Evolutionary conservation across 257 asterid species (phyloP).

Genomic region (Lycium ferocissimum): DNA sequence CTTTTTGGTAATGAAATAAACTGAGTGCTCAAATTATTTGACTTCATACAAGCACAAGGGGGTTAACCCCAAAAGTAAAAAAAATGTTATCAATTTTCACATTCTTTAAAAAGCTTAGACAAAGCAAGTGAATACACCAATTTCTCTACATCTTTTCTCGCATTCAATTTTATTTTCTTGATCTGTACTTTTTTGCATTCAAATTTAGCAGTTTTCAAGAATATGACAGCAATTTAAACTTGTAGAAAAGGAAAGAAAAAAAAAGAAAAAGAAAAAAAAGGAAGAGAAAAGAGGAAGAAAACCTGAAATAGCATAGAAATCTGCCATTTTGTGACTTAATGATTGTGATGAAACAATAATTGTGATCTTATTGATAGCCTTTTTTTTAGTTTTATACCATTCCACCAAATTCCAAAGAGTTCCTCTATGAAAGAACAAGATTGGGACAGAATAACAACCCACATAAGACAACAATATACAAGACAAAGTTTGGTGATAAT

Average conservation of each 20-base stretch:
- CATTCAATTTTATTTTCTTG: too few relatives aligned
- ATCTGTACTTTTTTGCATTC: too few relatives aligned
- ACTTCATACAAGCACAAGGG: too few relatives aligned
- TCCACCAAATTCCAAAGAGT: not conserved
- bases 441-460: not conserved
- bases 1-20: too few relatives aligned
- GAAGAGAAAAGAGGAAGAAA: not conserved
- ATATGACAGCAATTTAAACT: not conserved
- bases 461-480: not conserved
- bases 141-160: too few relatives aligned
- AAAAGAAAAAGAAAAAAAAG: not conserved
- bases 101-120: too few relatives aligned
- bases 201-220: too few relatives aligned
- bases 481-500: not conserved
- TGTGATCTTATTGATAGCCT: not conserved
- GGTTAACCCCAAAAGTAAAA: too few relatives aligned
- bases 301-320: not conserved
- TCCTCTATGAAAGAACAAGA: not conserved
- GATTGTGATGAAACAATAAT: not conserved
- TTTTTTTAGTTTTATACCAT: too few relatives aligned
- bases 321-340: not conserved
- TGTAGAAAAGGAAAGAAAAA: not conserved
- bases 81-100: too few relatives aligned
- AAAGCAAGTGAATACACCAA: too few relatives aligned
- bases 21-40: too few relatives aligned